Conservation (phyloP, 1,139 yeast genomes). For the Geotrichum histeridarum region DNA sequence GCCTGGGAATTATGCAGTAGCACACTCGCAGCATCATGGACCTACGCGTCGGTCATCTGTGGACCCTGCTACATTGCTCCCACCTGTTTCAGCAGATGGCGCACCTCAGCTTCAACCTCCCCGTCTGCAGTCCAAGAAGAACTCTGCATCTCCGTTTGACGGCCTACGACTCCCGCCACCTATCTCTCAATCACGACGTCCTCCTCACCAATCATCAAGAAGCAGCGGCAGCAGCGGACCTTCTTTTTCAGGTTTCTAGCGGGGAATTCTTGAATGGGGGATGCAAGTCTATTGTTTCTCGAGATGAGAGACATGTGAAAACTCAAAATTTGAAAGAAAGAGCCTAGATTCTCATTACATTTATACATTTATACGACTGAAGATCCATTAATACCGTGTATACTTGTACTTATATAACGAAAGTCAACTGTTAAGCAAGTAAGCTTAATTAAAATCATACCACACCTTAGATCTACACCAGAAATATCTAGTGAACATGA, state of each 20-base stretch:
- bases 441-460: too few species aligned
- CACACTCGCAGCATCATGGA: neutral
- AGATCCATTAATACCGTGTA: too few species aligned
- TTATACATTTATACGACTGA: too few species aligned
- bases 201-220: neutral
- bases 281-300: too few species aligned
- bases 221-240: neutral
- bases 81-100: constrained; percentile 2
- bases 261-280: too few species aligned
- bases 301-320: neutral
- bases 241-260: too few species aligned
- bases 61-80: constrained; percentile 4
- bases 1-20: constrained; percentile 1
- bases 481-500: too few species aligned
- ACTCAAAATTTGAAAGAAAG: neutral
- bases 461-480: too few species aligned
- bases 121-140: constrained; percentile 7
- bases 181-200: constrained; percentile 6
- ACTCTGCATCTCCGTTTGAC: constrained; percentile 13
- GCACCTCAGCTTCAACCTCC: constrained; percentile 20
- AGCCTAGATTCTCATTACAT: too few species aligned
- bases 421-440: too few species aligned
- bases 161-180: constrained; percentile 17
- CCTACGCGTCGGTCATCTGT: constrained; percentile 3
- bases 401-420: too few species aligned